A percentile compares a stretch with the other conserved stretches of the same genome.
These are phyloP conservation scores for Fusarium sp. DNA, from an alignment of 2,329 filamentous ascomycete species.

Conservation along the genomic window DNA sequence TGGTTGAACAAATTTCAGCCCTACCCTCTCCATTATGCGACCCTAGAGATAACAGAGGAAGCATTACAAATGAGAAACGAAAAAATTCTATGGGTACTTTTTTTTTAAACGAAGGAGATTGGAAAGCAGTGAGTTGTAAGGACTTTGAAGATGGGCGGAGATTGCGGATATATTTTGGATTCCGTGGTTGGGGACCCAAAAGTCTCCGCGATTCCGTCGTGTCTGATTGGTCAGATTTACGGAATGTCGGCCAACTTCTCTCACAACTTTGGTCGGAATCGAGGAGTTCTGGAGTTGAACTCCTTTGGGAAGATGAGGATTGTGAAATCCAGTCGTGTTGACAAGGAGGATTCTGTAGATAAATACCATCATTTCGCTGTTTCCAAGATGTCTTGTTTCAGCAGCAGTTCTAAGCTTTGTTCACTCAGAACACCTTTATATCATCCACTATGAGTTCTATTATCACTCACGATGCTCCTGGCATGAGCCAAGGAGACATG, in stretches of 20 bases:
- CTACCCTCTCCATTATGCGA: neutral
- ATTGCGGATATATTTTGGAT: conserved; percentile 26
- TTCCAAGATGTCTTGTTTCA: neutral
- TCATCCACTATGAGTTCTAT: neutral
- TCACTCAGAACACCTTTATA: neutral
- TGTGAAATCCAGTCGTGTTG: neutral
- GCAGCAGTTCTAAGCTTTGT: neutral
- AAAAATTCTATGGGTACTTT: neutral
- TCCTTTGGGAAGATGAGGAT: conserved; percentile 10
- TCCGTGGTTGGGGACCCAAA: conserved; percentile 6
- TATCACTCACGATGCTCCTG: neutral
- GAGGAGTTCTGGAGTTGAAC: conserved; percentile 22
- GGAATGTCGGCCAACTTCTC: neutral
- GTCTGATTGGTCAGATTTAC: neutral
- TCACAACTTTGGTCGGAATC: neutral
- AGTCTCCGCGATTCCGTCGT: conserved; percentile 16
- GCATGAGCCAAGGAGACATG: neutral
- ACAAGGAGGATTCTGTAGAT: neutral
- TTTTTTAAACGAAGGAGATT: neutral
- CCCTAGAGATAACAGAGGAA: neutral
- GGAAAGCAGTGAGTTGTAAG: conserved; percentile 7
- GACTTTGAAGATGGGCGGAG: conserved; percentile 7
- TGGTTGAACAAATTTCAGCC: neutral
- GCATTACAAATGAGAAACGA: neutral
- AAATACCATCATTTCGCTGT: conserved; percentile 1